Evolutionary conservation across 164 flowering plant species (phyloP).

Genomic region (Dillenia turbinata): DNA sequence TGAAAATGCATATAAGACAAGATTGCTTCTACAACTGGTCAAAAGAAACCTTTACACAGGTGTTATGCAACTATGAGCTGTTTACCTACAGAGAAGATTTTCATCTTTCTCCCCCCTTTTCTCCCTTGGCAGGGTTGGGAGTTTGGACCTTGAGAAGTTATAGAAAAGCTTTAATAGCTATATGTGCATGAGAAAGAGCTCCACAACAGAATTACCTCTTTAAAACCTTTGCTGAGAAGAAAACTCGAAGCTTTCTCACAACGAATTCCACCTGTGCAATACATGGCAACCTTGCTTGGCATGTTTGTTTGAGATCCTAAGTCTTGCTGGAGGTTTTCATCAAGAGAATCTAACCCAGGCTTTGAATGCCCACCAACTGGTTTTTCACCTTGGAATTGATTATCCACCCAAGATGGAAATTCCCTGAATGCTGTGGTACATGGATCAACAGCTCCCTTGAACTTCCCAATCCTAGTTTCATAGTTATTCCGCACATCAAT

Average conservation of each 20-base stretch:
- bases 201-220: constrained; percentile 58
- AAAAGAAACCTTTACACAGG: too few relatives aligned
- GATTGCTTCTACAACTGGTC: too few relatives aligned
- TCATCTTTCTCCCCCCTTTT: too few relatives aligned
- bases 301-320: constrained; percentile 17
- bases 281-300: constrained; percentile 87
- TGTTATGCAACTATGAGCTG: too few relatives aligned
- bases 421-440: constrained; percentile 78
- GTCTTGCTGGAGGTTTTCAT: constrained; percentile 13
- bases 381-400: constrained; percentile 34
- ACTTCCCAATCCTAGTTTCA: constrained; percentile 89
- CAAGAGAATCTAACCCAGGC: constrained; percentile 16
- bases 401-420: constrained; percentile 91
- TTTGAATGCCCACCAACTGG: constrained; percentile 15
- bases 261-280: constrained; percentile 97
- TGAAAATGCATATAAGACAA: too few relatives aligned
- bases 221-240: constrained; percentile 82
- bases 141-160: too few relatives aligned
- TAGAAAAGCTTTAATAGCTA: too few relatives aligned
- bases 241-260: constrained; percentile 98
- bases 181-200: constrained; percentile 1
- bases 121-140: too few relatives aligned
- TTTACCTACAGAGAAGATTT: too few relatives aligned
- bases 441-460: constrained; percentile 94
- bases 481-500: constrained; percentile 89